Conservation (phyloP, 2,329 filamentous ascomycete species). For the Venturia asperata region DNA sequence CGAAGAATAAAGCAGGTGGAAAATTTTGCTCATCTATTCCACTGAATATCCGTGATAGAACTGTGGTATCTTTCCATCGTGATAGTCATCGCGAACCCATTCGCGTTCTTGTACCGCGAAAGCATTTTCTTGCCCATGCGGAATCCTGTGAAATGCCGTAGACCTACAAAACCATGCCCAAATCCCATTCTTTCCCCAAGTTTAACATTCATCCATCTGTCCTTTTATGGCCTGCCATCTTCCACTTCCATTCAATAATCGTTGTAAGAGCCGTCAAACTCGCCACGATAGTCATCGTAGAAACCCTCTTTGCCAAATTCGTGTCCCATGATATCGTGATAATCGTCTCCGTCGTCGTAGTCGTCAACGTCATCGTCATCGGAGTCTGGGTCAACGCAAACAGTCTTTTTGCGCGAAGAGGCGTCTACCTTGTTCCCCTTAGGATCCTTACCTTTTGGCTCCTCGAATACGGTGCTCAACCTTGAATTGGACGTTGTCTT, state of each 20-base stretch:
- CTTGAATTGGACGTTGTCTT: slow-evolving; percentile 4
- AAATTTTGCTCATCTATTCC: too few species aligned
- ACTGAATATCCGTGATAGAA: background rate
- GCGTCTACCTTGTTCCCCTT: background rate
- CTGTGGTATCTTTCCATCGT: background rate
- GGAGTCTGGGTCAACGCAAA: background rate
- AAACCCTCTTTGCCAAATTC: slow-evolving; percentile 7
- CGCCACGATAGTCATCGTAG: slow-evolving; percentile 8
- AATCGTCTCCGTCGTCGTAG: background rate
- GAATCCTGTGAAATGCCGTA: background rate
- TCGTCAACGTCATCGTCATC: background rate
- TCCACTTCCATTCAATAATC: background rate
- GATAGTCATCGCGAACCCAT: background rate
- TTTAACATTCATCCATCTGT: background rate
- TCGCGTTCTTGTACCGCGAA: background rate
- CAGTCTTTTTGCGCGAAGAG: background rate
- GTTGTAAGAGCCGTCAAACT: slow-evolving; percentile 5
- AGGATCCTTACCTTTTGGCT: background rate
- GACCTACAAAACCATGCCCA: background rate
- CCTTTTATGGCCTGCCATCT: background rate
- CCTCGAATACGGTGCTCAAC: slow-evolving; percentile 1
- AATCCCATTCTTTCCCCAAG: background rate
- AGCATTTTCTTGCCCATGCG: background rate
- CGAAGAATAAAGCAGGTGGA: background rate
- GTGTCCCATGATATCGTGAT: background rate